Percentiles rank a stretch among this genome's conserved stretches.
Evolutionary conservation across 257 asterid genomes (phyloP).

Genomic region (Solanum clarkiae): DNA sequence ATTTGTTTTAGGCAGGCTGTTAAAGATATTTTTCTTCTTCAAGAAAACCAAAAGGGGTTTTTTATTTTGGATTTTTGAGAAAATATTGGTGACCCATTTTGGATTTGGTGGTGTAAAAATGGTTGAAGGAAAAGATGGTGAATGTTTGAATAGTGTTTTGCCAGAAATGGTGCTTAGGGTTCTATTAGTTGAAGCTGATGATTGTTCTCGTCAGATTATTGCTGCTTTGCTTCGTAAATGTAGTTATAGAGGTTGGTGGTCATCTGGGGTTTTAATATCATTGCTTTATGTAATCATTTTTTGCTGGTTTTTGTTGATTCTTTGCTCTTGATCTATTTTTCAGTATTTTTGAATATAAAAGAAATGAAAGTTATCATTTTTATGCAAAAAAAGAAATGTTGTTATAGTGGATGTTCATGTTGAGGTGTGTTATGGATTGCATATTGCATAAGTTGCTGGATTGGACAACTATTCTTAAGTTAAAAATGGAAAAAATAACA

Average conservation of each 20-base stretch:
- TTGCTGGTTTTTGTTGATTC: neutral
- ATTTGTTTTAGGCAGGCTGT: neutral
- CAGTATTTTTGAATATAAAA: neutral
- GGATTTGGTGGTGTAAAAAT: neutral
- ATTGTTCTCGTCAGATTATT: conserved; percentile 85
- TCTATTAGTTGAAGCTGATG: conserved; percentile 86
- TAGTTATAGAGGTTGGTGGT: conserved; percentile 51
- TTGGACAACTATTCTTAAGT: neutral
- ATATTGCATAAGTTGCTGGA: neutral
- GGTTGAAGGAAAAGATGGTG: conserved; percentile 5
- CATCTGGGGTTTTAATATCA: neutral
- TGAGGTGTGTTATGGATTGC: neutral
- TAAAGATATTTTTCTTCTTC: neutral
- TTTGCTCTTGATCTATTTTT: neutral
- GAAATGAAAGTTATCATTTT: no score
- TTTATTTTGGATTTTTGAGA: neutral
- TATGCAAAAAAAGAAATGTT: neutral
- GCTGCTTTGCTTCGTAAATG: conserved; percentile 94
- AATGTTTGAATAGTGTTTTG: conserved; percentile 63
- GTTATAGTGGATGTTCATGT: neutral
- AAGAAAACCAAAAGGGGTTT: neutral
- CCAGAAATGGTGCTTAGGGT: conserved; percentile 72
- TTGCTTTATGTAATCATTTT: no score
- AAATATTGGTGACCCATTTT: neutral
- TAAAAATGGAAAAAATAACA: neutral